Evolutionary conservation across 345 rosid species (phyloP).

Genomic region (Euphorbia peplus): DNA sequence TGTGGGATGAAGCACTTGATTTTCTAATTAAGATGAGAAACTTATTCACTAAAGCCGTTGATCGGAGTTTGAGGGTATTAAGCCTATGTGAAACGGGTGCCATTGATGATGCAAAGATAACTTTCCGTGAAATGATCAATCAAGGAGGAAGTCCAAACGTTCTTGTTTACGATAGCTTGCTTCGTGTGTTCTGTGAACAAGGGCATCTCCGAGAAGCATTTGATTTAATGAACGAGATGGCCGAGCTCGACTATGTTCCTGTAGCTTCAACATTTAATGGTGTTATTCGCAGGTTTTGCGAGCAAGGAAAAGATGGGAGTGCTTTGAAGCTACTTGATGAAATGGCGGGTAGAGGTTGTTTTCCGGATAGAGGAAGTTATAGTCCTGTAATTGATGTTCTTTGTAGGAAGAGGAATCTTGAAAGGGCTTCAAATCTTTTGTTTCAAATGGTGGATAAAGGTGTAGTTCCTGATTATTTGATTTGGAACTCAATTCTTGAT

Average conservation of each 20-base stretch:
- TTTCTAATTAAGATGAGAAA: slow-evolving; percentile 58
- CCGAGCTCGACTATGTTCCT: slow-evolving; percentile 41
- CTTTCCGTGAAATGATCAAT: slow-evolving; percentile 46
- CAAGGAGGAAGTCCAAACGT: slow-evolving; percentile 53
- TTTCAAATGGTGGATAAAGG: slow-evolving; percentile 56
- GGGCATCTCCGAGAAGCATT: slow-evolving; percentile 43
- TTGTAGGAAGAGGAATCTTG: slow-evolving; percentile 41
- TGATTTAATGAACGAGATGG: slow-evolving; percentile 60
- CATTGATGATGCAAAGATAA: slow-evolving; percentile 44
- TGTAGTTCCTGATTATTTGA: slow-evolving; percentile 47
- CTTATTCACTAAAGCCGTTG: slow-evolving; percentile 64
- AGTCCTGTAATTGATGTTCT: slow-evolving; percentile 39
- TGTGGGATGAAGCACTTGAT: slow-evolving; percentile 56
- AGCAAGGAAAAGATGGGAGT: slow-evolving; percentile 47
- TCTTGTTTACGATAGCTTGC: slow-evolving; percentile 54
- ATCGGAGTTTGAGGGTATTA: slow-evolving; percentile 55
- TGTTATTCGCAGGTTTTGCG: slow-evolving; percentile 52
- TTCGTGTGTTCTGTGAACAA: slow-evolving; percentile 49
- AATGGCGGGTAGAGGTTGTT: slow-evolving; percentile 54
- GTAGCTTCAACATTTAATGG: slow-evolving; percentile 50
- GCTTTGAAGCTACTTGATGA: slow-evolving; percentile 63
- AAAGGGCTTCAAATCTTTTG: slow-evolving; percentile 41
- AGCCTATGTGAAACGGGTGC: slow-evolving; percentile 46
- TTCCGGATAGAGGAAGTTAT: slow-evolving; percentile 46
- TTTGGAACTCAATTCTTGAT: slow-evolving; percentile 53